Base-by-base conservation (phyloP, 495 filamentous ascomycete species). In the Tuber melanosporum region DNA sequence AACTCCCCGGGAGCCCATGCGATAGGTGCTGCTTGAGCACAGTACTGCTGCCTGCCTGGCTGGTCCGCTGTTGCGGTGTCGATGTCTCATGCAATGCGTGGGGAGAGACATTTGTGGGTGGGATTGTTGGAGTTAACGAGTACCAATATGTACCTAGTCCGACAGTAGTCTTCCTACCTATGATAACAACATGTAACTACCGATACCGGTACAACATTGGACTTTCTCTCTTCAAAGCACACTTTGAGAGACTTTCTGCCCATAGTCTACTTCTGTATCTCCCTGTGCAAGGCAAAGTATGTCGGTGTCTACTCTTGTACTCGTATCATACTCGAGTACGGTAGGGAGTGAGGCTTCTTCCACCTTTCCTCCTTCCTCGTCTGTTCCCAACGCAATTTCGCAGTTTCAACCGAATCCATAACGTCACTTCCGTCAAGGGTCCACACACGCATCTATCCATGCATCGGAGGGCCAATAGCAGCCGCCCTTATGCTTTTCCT, bases 361-460 rank as follows among this genome's bases (percentile, higher is more conserved):
- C 32, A 32, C 32, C 32, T 32, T 32, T 32, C 8, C 26, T 32
- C 57, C 57, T 32, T 32, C 57, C 8, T 75, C 73, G 70, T 75
- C 49, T 42, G 47, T 62, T 71, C 47, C 73, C 78, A 80, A 73
- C 76, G 78, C 76, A 79, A 80, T 78, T 78, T 78, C 77, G 78
- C 52, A 79, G 77, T 79, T 80, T 80, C 73, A 80, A 72, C 78
- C 78, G 78, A 80, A 76, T 73, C 78, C 73, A 80, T 80, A 80
- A 80, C 78, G 78, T 80, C 78, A 80, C 77, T 80, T 74, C 78
- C 77, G 77, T 80, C 78, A 80, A 80, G 78, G 78, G 78, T 80
- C 78, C 78, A 79, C 78, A 79, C 78, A 76, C 73, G 66, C 71
- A 32, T 71, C 47, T 72, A 79, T 70, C 76, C 73, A 77, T 70